These are phyloP conservation scores for Phytophthora hybrid DNA, from an alignment of 352 stramenopile genomes.

Conservation along the genomic window DNA sequence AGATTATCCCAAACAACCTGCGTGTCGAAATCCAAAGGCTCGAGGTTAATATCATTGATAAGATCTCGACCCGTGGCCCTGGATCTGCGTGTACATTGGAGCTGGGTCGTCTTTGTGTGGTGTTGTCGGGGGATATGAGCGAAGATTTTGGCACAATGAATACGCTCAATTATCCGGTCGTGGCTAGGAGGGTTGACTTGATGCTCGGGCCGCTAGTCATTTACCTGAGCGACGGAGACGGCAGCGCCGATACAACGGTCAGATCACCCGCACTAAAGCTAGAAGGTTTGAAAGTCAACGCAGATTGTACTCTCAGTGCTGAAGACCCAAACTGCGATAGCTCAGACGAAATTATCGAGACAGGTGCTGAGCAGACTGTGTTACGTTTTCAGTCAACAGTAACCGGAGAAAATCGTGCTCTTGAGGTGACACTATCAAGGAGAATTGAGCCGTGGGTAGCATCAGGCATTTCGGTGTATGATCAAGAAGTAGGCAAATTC, in stretches of 20 bases:
- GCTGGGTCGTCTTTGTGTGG: conserved; percentile 16
- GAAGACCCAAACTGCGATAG: not conserved
- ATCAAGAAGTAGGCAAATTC: conserved; percentile 4
- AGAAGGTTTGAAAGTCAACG: conserved; percentile 30
- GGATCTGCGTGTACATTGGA: conserved; percentile 18
- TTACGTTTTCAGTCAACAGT: conserved; percentile 24
- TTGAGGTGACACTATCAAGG: conserved; percentile 35
- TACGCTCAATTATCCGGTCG: conserved; percentile 15
- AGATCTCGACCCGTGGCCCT: not conserved
- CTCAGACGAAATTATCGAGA: conserved; percentile 7
- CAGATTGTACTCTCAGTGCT: conserved; percentile 19
- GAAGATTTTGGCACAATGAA: conserved; percentile 7
- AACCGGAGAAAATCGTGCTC: conserved; percentile 29
- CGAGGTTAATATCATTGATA: conserved; percentile 31
- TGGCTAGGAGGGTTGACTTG: conserved; percentile 22
- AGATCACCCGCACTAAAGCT: conserved; percentile 18
- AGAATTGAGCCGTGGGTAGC: conserved; percentile 35
- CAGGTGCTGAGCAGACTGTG: conserved; percentile 3
- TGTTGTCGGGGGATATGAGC: conserved; percentile 12
- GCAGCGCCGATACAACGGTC: not conserved
- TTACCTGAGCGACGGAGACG: conserved; percentile 11
- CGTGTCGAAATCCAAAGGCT: conserved; percentile 17
- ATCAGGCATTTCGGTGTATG: conserved; percentile 23
- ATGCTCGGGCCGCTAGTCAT: conserved; percentile 12
- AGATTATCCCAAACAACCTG: conserved; percentile 26